Evolutionary conservation across 495 filamentous ascomycete genomes (phyloP), one percentile per base, ranked within the genome.

Genomic region (Neurospora sp.): DNA sequence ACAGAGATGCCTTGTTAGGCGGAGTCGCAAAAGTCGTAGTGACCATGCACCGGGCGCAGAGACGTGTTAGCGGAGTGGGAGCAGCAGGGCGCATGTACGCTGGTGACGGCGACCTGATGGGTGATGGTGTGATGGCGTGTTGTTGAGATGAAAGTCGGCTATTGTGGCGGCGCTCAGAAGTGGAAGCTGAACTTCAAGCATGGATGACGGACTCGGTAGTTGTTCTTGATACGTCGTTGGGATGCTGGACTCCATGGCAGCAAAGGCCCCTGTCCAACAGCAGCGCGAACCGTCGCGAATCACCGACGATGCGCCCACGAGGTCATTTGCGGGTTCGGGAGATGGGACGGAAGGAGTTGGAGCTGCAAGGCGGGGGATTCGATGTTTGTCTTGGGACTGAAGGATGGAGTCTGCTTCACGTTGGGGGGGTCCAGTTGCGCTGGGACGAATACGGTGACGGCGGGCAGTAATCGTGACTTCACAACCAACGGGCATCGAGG

Each of bases 191-290:
- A 59, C 37, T 70, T 18, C 27, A 37, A 65, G 27, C 53, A 65
- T 65, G 53, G 53, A 65, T 65, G 22, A 61, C 8, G 53, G 53
- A 61, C 53, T 61, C 53, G 53, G 22, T 16, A 31, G 53, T 61
- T 61, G 53, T 61, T 5, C 4, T 44, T n/a, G 9, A 4, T 45
- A 69, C 61, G 72, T 78, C 37, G 75, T 74, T 73, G 73, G 73
- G 72, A 37, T 72, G 73, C 77, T 70, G 71, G 45, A 70, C 78
- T 80, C 78, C 78, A 81, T 81, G 76, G 74, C 78, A 78, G 77
- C 76, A 65, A 59, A 35, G 70, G 38, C 70, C 42, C 35, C 31
- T 59, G 70, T 39, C 40, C 53, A 69, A 70, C n/a, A 59, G 71
- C 39, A 69, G 61, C 61, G 45, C 8, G 68, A 39, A 31, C 69